Conservation (phyloP, 2,329 filamentous ascomycete species). For the Ophiostoma perfectum region DNA sequence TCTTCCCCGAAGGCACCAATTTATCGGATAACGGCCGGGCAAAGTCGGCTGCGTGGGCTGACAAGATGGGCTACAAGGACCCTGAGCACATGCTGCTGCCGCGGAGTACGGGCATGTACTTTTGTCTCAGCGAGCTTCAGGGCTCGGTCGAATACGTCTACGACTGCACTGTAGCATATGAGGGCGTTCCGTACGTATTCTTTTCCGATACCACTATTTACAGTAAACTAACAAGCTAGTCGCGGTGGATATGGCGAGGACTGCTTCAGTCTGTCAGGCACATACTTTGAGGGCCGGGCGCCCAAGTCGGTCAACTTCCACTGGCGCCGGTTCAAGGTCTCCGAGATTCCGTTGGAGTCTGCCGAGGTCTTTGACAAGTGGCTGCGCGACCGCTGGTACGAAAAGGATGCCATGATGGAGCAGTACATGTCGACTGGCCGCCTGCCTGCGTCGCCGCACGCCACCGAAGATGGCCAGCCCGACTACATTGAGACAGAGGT, state of each 20-base stretch:
- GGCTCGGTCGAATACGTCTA: slow-evolving; percentile 76
- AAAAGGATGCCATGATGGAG: slow-evolving; percentile 87
- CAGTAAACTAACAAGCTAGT: slow-evolving; percentile 38
- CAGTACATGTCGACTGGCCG: slow-evolving; percentile 70
- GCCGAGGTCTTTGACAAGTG: slow-evolving; percentile 72
- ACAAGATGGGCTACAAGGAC: slow-evolving; percentile 68
- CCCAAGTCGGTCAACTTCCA: slow-evolving; percentile 96
- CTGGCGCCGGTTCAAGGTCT: slow-evolving; percentile 79
- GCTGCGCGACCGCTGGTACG: slow-evolving; percentile 80
- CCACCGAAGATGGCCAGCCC: slow-evolving; percentile 30
- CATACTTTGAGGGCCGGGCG: slow-evolving; percentile 80
- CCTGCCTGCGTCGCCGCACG: slow-evolving; percentile 64
- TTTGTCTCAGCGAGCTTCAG: slow-evolving; percentile 70
- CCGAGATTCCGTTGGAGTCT: slow-evolving; percentile 73
- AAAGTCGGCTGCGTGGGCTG: slow-evolving; percentile 69
- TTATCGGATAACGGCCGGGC: slow-evolving; percentile 63
- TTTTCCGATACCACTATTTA: not conserved
- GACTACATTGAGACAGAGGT: slow-evolving; percentile 56
- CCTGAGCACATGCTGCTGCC: slow-evolving; percentile 70
- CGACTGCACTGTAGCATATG: slow-evolving; percentile 92
- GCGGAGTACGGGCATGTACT: slow-evolving; percentile 73
- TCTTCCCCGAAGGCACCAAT: slow-evolving; percentile 87
- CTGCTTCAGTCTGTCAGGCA: slow-evolving; percentile 78
- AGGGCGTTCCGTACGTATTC: slow-evolving; percentile 75
- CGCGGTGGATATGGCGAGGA: slow-evolving; percentile 83